phyloP scores from a whole-genome alignment of 495 filamentous ascomycete genomes.

The Xylaria curta region DNA sequence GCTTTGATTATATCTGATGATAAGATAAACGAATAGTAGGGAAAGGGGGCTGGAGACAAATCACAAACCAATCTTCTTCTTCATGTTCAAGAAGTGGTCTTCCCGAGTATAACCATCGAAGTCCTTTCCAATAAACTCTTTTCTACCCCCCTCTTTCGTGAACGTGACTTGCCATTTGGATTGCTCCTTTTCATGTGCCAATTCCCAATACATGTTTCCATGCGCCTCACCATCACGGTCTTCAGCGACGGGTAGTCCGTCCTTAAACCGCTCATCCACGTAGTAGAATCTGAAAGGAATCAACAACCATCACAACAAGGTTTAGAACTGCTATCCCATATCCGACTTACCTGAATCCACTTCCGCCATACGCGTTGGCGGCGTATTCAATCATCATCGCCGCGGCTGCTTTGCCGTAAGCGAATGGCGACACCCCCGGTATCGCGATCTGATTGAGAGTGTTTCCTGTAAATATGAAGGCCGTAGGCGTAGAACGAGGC shows the following conservation, averaged over 20 bases:
- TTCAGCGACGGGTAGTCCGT: neutral
- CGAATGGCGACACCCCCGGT: neutral
- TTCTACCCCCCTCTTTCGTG: neutral
- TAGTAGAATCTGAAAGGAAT: neutral
- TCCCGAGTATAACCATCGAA: slow-evolving; percentile 1
- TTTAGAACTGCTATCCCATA: neutral
- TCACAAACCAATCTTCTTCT: neutral
- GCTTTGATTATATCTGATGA: neutral
- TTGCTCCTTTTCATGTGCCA: neutral
- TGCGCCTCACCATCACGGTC: neutral
- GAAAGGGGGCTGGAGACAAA: neutral
- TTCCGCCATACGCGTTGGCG: neutral
- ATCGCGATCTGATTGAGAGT: slow-evolving; percentile 6
- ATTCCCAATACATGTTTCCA: neutral
- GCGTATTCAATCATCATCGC: slow-evolving; percentile 4
- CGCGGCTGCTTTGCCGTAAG: neutral
- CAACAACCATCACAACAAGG: neutral
- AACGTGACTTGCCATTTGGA: neutral
- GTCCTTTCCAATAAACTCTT: neutral
- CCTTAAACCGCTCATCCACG: neutral
- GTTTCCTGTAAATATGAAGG: slow-evolving; percentile 1
- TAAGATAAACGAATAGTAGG: neutral
- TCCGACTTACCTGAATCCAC: neutral
- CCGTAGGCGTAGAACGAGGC: neutral
- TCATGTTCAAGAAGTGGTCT: neutral